phyloP scores from a whole-genome alignment of 2,329 filamentous ascomycete genomes.

The Trichoderma atrobrunneum region DNA sequence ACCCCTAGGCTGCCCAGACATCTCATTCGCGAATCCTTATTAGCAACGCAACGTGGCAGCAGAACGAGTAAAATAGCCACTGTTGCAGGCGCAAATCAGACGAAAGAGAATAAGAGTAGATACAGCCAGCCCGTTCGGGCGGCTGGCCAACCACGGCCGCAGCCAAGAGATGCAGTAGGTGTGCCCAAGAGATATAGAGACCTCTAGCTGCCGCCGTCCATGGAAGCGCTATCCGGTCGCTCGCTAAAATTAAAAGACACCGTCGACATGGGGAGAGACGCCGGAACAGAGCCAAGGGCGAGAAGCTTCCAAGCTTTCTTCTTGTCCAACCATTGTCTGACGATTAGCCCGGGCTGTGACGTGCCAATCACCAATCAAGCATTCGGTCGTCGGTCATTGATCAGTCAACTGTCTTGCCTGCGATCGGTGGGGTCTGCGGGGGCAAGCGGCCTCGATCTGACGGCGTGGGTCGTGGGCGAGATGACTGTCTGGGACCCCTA shows the following conservation, averaged over 20 bases:
- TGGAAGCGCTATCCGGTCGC: background rate
- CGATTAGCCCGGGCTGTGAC: conserved; percentile 1
- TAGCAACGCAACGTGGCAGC: background rate
- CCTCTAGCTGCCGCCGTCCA: background rate
- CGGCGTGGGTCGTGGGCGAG: background rate
- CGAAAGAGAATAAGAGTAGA: background rate
- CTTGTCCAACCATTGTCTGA: background rate
- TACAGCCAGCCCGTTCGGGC: background rate
- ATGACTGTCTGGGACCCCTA: background rate
- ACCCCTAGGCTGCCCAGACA: background rate
- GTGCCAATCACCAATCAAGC: conserved; percentile 1
- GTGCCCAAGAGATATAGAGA: background rate
- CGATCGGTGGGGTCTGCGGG: conserved; percentile 18
- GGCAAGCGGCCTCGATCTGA: conserved; percentile 12
- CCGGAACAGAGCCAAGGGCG: background rate
- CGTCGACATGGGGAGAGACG: background rate
- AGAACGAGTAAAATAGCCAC: background rate
- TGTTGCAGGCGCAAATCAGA: background rate
- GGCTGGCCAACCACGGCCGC: background rate
- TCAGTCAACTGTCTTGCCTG: background rate
- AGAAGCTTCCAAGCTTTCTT: conserved; percentile 1
- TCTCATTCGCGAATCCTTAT: background rate
- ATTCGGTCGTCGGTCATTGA: background rate
- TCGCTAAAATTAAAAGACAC: background rate
- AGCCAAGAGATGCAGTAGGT: background rate